Evolutionary conservation across 2,329 filamentous ascomycete species (phyloP).

Genomic region (Knoxdaviesia capensis): DNA sequence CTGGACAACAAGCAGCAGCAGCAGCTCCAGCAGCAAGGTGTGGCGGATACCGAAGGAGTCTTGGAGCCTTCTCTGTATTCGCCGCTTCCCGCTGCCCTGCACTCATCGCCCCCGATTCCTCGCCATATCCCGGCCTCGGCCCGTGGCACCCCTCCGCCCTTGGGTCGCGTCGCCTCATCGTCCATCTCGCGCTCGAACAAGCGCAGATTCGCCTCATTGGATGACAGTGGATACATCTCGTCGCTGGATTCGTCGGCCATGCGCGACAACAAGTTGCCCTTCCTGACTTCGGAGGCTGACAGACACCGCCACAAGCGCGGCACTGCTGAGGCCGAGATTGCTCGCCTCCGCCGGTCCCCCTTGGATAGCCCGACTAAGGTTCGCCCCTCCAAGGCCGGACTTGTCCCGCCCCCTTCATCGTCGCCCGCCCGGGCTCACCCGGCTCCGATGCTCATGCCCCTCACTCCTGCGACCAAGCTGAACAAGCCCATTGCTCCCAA

Average conservation of each 20-base stretch:
- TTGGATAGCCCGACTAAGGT: conserved; percentile 75
- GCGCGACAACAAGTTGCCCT: conserved; percentile 42
- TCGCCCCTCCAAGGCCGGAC: conserved; percentile 27
- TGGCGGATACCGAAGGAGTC: no score
- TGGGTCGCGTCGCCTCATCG: conserved; percentile 36
- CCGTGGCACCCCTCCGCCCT: conserved; percentile 59
- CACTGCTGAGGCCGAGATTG: conserved; percentile 89
- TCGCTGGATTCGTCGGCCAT: conserved; percentile 81
- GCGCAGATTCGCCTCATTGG: conserved; percentile 60
- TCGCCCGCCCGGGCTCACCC: conserved; percentile 45
- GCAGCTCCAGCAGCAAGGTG: conserved; percentile 16
- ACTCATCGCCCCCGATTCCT: conserved; percentile 76
- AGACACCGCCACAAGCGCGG: conserved; percentile 70
- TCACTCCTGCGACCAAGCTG: conserved; percentile 72
- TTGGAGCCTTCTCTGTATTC: conserved; percentile 29
- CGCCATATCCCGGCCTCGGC: conserved; percentile 23
- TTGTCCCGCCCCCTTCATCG: conserved; percentile 34
- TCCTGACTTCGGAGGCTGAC: conserved; percentile 61
- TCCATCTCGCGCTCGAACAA: conserved; percentile 50
- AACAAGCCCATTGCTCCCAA: conserved; percentile 31
- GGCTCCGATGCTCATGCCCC: conserved; percentile 44
- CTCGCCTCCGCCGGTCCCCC: conserved; percentile 75
- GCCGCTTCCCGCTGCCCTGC: conserved; percentile 50
- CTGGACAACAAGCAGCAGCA: conserved; percentile 19
- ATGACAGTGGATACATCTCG: conserved; percentile 92